These are phyloP conservation scores for Gaertneriomyces semiglobifer DNA, from an alignment of 192 early-diverging fungal species.

Conservation along the genomic window DNA sequence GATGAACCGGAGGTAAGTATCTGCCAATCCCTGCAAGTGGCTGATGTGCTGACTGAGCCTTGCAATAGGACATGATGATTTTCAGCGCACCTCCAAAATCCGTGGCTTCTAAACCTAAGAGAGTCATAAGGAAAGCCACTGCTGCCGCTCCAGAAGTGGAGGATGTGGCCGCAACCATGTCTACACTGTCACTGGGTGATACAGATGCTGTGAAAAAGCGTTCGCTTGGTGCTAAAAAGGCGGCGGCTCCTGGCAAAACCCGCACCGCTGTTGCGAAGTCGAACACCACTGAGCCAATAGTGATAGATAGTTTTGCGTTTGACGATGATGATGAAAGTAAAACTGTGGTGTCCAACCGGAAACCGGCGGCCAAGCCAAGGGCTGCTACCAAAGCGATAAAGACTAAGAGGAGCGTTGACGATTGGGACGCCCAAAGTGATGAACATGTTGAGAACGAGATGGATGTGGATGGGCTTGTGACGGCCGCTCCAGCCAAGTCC, in stretches of 20 bases:
- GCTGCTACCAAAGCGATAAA: background rate
- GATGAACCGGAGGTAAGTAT: background rate
- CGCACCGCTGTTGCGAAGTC: conserved; percentile 8
- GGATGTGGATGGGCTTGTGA: conserved; percentile 11
- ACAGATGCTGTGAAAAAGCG: conserved; percentile 9
- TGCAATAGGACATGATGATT: background rate
- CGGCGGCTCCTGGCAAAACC: background rate
- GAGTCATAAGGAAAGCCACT: background rate
- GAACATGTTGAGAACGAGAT: conserved; percentile 17
- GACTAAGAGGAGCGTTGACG: background rate
- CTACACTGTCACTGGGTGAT: background rate
- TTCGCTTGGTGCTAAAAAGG: conserved; percentile 5
- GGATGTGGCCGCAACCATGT: conserved; percentile 2
- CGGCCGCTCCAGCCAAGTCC: background rate
- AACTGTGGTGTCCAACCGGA: background rate
- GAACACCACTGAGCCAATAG: background rate
- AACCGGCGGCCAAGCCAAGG: background rate
- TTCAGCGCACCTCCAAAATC: background rate
- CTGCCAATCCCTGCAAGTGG: background rate
- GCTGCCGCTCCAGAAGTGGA: conserved; percentile 1
- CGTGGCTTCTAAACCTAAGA: background rate
- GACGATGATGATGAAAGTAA: background rate
- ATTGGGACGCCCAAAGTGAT: background rate
- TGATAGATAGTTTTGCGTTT: background rate
- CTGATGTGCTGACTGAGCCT: background rate